Evolutionary conservation across 495 filamentous ascomycete genomes (phyloP).

Genomic region (Filosporella fistucella): DNA sequence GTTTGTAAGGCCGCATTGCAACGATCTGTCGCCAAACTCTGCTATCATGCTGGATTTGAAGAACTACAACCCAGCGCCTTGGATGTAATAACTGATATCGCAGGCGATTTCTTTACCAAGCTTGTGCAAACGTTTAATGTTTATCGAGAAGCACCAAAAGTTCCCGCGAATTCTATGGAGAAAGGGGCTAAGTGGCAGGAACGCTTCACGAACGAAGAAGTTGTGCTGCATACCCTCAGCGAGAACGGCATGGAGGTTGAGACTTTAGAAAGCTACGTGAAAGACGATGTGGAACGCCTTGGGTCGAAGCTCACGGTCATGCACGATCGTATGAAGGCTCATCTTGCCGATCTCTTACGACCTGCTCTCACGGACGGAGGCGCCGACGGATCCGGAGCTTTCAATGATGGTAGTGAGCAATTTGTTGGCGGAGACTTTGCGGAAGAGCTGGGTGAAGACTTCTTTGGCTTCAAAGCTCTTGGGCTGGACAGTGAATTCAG

Average conservation of each 20-base stretch:
- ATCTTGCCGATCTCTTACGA: constrained; percentile 85
- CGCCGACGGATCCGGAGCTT: constrained; percentile 82
- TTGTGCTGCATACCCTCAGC: constrained; percentile 78
- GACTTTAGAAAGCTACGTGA: constrained; percentile 78
- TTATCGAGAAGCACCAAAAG: constrained; percentile 77
- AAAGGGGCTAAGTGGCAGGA: constrained; percentile 48
- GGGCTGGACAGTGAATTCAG: constrained; percentile 89
- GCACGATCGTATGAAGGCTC: constrained; percentile 87
- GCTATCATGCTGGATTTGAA: constrained; percentile 96
- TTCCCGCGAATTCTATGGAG: constrained; percentile 36
- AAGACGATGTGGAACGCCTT: constrained; percentile 89
- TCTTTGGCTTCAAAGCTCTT: constrained; percentile 96
- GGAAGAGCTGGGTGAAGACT: constrained; percentile 95
- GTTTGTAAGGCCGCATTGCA: constrained; percentile 80
- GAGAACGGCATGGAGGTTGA: constrained; percentile 81
- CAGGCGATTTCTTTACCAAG: constrained; percentile 84
- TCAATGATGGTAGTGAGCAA: constrained; percentile 95
- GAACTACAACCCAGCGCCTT: constrained; percentile 94
- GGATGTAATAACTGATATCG: constrained; percentile 85
- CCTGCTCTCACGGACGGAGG: constrained; percentile 78
- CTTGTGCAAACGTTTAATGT: constrained; percentile 71
- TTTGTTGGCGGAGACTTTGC: constrained; percentile 96
- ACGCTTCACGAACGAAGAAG: constrained; percentile 73
- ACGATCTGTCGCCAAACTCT: constrained; percentile 87
- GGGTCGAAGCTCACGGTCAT: constrained; percentile 76